Percentiles rank a stretch among this genome's conserved stretches.
phyloP scores from a whole-genome alignment of 176 grass and related monocot species.

The Cenchrus purpureus region DNA sequence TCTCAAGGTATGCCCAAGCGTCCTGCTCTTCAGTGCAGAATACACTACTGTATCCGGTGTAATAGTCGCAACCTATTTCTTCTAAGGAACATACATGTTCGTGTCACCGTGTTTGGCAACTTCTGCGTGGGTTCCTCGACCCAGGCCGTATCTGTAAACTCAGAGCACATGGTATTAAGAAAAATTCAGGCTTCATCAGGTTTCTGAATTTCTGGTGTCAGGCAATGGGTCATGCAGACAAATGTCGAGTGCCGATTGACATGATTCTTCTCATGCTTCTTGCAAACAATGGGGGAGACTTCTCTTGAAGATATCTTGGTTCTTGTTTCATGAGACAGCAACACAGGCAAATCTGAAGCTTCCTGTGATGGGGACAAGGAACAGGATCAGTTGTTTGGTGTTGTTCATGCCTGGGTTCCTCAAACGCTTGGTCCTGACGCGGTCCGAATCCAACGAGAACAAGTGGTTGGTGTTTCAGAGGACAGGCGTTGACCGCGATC shows the following conservation, averaged over 20 bases:
- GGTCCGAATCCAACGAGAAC: neutral
- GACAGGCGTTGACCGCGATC: neutral
- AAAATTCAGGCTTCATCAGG: neutral
- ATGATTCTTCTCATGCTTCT: neutral
- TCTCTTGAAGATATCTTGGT: neutral
- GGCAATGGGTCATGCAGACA: neutral
- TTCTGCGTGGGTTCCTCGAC: neutral
- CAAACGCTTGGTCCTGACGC: neutral
- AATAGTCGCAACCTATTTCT: neutral
- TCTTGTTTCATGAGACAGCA: neutral
- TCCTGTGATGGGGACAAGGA: neutral
- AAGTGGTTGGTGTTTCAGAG: neutral
- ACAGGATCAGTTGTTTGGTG: neutral
- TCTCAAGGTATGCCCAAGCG: conserved; percentile 56
- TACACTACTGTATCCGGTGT: neutral
- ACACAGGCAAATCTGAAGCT: conserved; percentile 1
- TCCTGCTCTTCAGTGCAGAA: neutral
- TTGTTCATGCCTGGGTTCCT: neutral
- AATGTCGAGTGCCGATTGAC: neutral
- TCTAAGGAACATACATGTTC: neutral
- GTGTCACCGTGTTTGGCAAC: neutral
- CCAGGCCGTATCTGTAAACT: neutral
- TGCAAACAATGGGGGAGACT: neutral
- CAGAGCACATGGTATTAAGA: conserved; percentile 2
- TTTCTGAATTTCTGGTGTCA: neutral